Base-by-base conservation (phyloP, 345 rosid species). In the Linum tenue region DNA sequence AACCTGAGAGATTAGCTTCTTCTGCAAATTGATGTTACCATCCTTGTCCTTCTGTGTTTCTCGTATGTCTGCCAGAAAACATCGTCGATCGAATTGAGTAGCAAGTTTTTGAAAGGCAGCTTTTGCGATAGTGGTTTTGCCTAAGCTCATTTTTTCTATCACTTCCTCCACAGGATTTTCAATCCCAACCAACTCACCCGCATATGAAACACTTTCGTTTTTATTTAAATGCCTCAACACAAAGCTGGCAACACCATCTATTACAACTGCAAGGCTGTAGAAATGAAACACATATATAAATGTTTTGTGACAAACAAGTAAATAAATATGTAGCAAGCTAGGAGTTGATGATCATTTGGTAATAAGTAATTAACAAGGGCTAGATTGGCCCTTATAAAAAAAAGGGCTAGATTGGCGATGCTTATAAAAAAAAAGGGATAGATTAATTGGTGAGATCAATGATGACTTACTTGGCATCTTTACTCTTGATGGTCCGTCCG, bases 51-150 rank as follows among this genome's bases (percentile, higher is more conserved):
- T 7, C 7, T 78, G 76, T 44, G 6, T 63, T 60, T 81, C 87
- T 62, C 75, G 70, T 3, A 82, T 58, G 44, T 69, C 75, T 37
- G 74, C 41, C 55, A 79, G 38, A 58, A 79, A 82, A 59, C 79
- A 57, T 2, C 80, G 69, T 36, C 2, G 5, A 35, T 67, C 48
- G 36, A 75, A 82, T 12, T 59, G 74, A 37, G 37, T 63, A 1
- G 69, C 63, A 4, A 82, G 55, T 43, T 75, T 73, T 56, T 79
- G 79, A 59, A 50, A 82, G 5, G 79, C 53, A 44, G 80, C 83
- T 62, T 71, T 70, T 41, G 78, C 76, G 53, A 82, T 65, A 43
- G 85, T 79, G 1, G 85, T 82, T 62, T 82, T 82, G 36, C 83
- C 51, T 44, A 44, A 7, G 11, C 9, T 44, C 51, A 44, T 2